A percentile compares a stretch with the other conserved stretches of the same genome.
phyloP scores from a whole-genome alignment of 495 filamentous ascomycete genomes.

The Neurospora intermedia region DNA sequence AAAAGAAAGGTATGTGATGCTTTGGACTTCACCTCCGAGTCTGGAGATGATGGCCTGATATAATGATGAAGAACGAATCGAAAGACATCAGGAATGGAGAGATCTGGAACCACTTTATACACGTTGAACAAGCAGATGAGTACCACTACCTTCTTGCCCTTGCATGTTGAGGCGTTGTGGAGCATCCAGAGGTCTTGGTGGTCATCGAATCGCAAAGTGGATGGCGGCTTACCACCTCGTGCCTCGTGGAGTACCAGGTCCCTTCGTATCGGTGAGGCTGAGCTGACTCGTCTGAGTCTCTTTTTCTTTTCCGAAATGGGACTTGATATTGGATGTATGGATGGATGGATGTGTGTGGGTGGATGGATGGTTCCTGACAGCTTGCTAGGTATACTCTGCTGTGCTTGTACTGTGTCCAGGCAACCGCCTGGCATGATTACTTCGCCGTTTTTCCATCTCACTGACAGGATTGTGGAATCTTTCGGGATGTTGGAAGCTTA shows the following conservation, averaged over 20 bases:
- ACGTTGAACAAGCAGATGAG: neutral
- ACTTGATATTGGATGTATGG: neutral
- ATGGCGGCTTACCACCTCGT: neutral
- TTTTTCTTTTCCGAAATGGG: neutral
- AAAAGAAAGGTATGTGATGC: neutral
- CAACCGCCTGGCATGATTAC: neutral
- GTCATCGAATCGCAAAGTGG: neutral
- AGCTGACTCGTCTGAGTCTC: neutral
- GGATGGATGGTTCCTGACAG: neutral
- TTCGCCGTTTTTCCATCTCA: neutral
- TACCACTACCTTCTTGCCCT: neutral
- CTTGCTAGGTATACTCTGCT: neutral
- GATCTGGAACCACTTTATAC: neutral
- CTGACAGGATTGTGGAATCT: neutral
- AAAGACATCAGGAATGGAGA: neutral
- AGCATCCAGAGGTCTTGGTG: neutral
- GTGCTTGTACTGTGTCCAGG: neutral
- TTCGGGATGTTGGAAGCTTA: neutral
- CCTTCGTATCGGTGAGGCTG: neutral
- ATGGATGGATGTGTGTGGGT: neutral
- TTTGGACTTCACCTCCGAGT: neutral
- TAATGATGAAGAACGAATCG: neutral
- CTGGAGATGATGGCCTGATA: neutral
- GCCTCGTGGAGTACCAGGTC: neutral
- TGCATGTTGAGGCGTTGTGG: neutral